Conservation (phyloP, 2,329 filamentous ascomycete species). For the Cladosporium sp. region DNA sequence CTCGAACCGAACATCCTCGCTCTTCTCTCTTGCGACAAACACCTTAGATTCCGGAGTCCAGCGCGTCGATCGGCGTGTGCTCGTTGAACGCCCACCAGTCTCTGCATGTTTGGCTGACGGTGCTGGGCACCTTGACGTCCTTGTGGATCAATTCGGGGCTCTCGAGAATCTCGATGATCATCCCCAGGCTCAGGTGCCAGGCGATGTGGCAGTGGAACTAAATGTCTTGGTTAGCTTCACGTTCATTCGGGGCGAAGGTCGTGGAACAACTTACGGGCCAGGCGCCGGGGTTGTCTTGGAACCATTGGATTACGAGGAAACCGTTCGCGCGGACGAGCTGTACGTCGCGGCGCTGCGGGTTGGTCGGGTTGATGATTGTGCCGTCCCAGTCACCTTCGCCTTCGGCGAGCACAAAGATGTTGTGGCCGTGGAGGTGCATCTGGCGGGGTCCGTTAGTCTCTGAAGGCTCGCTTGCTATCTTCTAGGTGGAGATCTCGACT, state of each 20-base stretch:
- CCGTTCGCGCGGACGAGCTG: conserved; percentile 24
- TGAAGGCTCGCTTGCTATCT: no score
- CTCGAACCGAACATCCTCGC: no score
- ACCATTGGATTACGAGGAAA: conserved; percentile 32
- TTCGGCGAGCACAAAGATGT: conserved; percentile 39
- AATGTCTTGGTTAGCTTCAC: conserved; percentile 41
- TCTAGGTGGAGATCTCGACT: no score
- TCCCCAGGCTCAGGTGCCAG: conserved; percentile 24
- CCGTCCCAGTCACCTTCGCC: conserved; percentile 39
- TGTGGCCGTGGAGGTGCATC: conserved; percentile 46
- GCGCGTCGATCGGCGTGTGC: neutral
- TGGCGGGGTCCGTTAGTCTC: no score
- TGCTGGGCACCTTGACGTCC: conserved; percentile 38
- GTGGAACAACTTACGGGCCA: conserved; percentile 18
- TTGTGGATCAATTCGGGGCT: conserved; percentile 35
- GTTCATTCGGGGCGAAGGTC: neutral
- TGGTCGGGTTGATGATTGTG: conserved; percentile 29
- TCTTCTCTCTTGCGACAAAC: neutral
- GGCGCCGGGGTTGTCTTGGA: conserved; percentile 32
- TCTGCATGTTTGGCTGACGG: conserved; percentile 46
- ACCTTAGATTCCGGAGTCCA: conserved; percentile 5
- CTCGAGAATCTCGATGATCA: conserved; percentile 30
- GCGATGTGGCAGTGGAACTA: conserved; percentile 31
- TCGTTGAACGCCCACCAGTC: conserved; percentile 35
- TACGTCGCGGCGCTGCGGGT: conserved; percentile 35